Evolutionary conservation across 1,284 basidiomycete species (phyloP).

Genomic region (Pseudozyma sp.): DNA sequence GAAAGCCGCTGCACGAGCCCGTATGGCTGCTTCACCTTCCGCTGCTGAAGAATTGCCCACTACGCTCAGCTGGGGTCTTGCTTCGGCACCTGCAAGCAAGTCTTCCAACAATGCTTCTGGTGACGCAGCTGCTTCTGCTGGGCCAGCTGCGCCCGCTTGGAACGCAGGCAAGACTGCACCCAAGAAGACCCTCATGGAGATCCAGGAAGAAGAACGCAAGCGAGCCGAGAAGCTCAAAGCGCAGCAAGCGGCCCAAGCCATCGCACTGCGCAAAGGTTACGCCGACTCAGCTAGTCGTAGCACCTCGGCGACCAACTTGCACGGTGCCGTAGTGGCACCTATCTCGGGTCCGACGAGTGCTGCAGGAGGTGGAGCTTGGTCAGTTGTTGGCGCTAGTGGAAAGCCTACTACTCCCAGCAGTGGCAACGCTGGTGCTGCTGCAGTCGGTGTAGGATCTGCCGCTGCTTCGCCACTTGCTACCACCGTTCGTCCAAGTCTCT

Average conservation of each 20-base stretch:
- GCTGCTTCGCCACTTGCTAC: slow-evolving; percentile 50
- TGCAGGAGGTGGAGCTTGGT: slow-evolving; percentile 79
- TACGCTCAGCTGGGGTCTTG: slow-evolving; percentile 71
- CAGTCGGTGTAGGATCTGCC: slow-evolving; percentile 57
- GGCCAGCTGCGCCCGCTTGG: slow-evolving; percentile 69
- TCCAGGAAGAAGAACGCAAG: slow-evolving; percentile 92
- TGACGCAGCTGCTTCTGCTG: slow-evolving; percentile 75
- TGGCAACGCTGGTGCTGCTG: neutral
- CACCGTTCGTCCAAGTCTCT: slow-evolving; percentile 3
- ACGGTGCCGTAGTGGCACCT: slow-evolving; percentile 72
- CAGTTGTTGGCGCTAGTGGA: slow-evolving; percentile 83
- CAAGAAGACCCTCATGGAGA: slow-evolving; percentile 98
- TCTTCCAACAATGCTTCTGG: slow-evolving; percentile 10
- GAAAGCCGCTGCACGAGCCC: slow-evolving; percentile 65
- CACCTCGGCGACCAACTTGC: slow-evolving; percentile 14
- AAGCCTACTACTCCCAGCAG: slow-evolving; percentile 72
- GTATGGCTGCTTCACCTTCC: slow-evolving; percentile 56
- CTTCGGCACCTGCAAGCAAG: slow-evolving; percentile 69
- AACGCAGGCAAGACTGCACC: slow-evolving; percentile 66
- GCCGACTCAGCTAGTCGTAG: slow-evolving; percentile 75
- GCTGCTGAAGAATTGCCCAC: slow-evolving; percentile 54
- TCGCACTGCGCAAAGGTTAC: slow-evolving; percentile 74
- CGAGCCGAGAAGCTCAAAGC: slow-evolving; percentile 73
- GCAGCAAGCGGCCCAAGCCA: slow-evolving; percentile 70
- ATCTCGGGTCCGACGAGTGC: neutral